Base-by-base conservation (phyloP, 768 basidiomycete genomes). In the Botryobasidium botryosum region DNA sequence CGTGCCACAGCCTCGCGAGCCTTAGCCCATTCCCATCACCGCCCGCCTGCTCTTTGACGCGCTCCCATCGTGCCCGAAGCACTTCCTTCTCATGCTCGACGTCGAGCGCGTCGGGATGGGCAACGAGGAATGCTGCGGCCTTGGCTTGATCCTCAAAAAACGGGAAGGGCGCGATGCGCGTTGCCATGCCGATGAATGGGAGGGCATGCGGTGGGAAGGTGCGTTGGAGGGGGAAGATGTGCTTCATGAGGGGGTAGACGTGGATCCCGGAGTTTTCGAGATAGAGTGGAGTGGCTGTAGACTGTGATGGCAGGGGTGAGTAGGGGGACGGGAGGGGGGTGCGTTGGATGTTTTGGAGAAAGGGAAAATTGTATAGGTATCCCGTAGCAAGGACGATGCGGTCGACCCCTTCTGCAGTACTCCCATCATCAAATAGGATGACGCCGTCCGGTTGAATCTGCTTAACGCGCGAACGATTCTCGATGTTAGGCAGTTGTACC, bases 111-210 rank as follows among this genome's bases (percentile, higher is more conserved):
- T 57, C 56, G 1, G 72, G 74, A 42, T 73, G 26, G 18, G 40
- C 13, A 12, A 62, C 62, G 18, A 76, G 57, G n/a, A n/a, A n/a
- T n/a, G n/a, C n/a, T 5, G 73, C 66, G 2, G 74, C 77, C 0
- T 69, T 71, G 1, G 78, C 77, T 60, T 92, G 90, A 0, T 72
- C 73, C 59, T 94, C 85, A 39, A 78, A 65, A 0, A 87, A 55
- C 1, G 84, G 86, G 47, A 91, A 70, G 2, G 87, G 88, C 0
- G 68, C 68, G 20, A 84, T 73, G 27, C 64, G 62, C 23, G 65
- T 56, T 1, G 66, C 65, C 8, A 85, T 68, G 2, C 80, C 73
- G 41, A 80, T 62, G 58, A 87, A 83, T 6, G 73, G 78, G 32
- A 84, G 54, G 4, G 68, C 68, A 1, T 65, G 55, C 1, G 66